Base-by-base conservation (phyloP, 2,329 filamentous ascomycete genomes). In the Ceratocystis ficicola region DNA sequence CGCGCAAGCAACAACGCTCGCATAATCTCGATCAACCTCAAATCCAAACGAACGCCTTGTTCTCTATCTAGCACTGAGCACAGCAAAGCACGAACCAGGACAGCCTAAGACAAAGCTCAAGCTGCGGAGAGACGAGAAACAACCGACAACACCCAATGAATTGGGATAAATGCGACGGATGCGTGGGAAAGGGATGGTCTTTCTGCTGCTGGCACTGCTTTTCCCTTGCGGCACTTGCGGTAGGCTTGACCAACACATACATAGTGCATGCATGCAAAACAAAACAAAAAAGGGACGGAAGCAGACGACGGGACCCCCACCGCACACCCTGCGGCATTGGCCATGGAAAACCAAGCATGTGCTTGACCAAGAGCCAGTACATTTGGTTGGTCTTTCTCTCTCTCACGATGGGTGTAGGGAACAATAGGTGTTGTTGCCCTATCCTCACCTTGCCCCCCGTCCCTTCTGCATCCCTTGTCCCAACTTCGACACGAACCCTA, bases 241-340 rank as follows among this genome's bases (percentile, higher is more conserved):
- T 3, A 25, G 20, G 20, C 25, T 52, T 52, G 48, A 52, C 48
- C 48, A 52, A 25, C 48, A 52, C 48, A 52, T 52, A 52, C 48
- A 52, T 52, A 52, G 48, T 52, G 48, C 48, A 52, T 52, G 48
- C 48, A 52, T 20, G 15, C 25, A 52, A 52, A 52, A 52, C 48
- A 52, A 52, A 41, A 12, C 36, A 25, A 41, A 30, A 41, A 52
- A 25, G 48, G 20, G 20, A 52, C 48, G 48, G 48, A 20, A 15
- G 20, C 48, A 52, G 25, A 17, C 10, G 36, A 12, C 36, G 36
- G 8, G 36, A 50, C 46, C 17, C 5, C 17, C 44, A 17, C 44
- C 17, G 17, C 17, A 17, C 44, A 17, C 44, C 44, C 44, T 48
- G 3, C n/a, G n/a, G 17, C 17, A n/a, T 15, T 48, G n/a, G 17